phyloP scores from a whole-genome alignment of 352 stramenopile species.

The Globisporangium solare region DNA sequence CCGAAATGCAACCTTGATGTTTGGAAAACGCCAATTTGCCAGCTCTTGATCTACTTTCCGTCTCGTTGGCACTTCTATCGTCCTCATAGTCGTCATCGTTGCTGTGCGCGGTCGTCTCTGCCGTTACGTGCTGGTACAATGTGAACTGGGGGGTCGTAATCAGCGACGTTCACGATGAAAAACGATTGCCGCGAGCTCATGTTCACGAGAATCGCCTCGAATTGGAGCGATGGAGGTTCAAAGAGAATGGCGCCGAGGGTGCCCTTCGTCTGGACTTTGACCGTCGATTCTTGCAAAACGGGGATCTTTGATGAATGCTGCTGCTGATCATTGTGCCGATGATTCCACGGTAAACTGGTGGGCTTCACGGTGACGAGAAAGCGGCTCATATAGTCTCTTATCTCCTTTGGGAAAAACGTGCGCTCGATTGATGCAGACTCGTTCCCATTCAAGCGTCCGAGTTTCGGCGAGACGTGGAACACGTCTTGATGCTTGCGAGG shows the following conservation, averaged over 20 bases:
- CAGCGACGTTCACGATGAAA: constrained; percentile 66
- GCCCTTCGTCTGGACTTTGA: constrained; percentile 69
- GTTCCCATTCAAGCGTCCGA: constrained; percentile 80
- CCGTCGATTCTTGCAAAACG: constrained; percentile 52
- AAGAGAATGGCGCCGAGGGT: constrained; percentile 77
- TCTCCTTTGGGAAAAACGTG: constrained; percentile 75
- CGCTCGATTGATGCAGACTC: constrained; percentile 60
- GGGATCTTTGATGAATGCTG: constrained; percentile 19
- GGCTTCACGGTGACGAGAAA: constrained; percentile 64
- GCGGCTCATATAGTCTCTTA: constrained; percentile 68
- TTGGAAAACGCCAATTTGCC: constrained; percentile 56
- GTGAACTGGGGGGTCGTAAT: constrained; percentile 71
- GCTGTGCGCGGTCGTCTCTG: constrained; percentile 3
- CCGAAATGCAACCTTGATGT: constrained; percentile 53
- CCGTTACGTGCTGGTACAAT: constrained; percentile 36
- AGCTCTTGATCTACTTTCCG: not conserved
- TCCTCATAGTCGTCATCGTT: not conserved
- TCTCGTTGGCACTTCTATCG: constrained; percentile 4
- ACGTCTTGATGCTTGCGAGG: constrained; percentile 49
- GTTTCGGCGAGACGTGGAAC: constrained; percentile 61
- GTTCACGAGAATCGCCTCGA: constrained; percentile 86
- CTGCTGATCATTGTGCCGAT: constrained; percentile 14
- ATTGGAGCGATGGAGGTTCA: constrained; percentile 53
- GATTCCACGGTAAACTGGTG: constrained; percentile 49
- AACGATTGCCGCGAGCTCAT: constrained; percentile 61